phyloP scores from a whole-genome alignment of 805 yeast species.

The Saturnispora mendoncae region DNA sequence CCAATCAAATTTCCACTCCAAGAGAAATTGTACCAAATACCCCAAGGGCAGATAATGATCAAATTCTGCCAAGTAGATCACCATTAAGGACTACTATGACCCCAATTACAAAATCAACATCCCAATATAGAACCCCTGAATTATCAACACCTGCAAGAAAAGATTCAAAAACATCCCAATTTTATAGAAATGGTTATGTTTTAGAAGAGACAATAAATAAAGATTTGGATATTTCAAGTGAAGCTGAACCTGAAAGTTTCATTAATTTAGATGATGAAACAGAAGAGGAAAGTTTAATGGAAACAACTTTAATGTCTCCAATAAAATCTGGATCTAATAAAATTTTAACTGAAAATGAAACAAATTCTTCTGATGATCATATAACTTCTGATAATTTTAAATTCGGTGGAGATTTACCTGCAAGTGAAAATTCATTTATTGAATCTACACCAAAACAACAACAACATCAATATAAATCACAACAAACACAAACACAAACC shows the following conservation, averaged over 20 bases:
- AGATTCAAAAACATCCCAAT: slow-evolving; percentile 4
- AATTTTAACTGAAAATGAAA: neutral
- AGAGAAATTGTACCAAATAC: slow-evolving; percentile 6
- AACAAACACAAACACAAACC: no score
- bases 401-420: slow-evolving; percentile 7
- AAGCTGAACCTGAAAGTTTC: slow-evolving; percentile 19
- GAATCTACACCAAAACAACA: neutral
- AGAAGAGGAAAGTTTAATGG: slow-evolving; percentile 15
- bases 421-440: neutral
- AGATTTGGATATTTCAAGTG: slow-evolving; percentile 6
- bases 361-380: neutral
- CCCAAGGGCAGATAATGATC: slow-evolving; percentile 3
- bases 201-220: slow-evolving; percentile 10
- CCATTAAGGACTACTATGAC: slow-evolving; percentile 20
- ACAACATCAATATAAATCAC: no score
- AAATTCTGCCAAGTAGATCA: slow-evolving; percentile 23
- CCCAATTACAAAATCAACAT: slow-evolving; percentile 13
- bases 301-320: slow-evolving; percentile 5
- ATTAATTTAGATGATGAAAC: slow-evolving; percentile 18
- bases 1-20: neutral
- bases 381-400: neutral
- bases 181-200: slow-evolving; percentile 11
- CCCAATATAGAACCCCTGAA: slow-evolving; percentile 17
- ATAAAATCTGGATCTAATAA: neutral
- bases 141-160: slow-evolving; percentile 13